These are phyloP conservation scores for Backusella australiensis DNA, from an alignment of 192 early-diverging fungal genomes.

Conservation along the genomic window DNA sequence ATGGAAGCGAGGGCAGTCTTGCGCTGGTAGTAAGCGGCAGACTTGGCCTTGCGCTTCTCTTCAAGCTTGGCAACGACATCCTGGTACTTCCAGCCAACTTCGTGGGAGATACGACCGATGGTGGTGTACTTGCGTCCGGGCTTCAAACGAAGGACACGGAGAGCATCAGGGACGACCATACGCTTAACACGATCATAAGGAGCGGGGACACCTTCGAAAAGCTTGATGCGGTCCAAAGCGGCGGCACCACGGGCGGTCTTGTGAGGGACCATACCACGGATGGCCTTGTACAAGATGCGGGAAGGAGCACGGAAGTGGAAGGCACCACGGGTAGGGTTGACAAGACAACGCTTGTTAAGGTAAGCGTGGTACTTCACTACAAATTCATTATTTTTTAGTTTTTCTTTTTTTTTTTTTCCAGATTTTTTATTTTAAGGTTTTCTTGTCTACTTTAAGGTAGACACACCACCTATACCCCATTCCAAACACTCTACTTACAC, in stretches of 20 bases:
- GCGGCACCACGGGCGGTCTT: constrained; percentile 98
- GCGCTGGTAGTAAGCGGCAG: constrained; percentile 91
- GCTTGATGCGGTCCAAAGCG: constrained; percentile 96
- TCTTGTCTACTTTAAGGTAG: background rate
- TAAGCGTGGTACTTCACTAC: constrained; percentile 93
- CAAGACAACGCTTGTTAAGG: constrained; percentile 96
- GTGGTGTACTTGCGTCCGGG: constrained; percentile 98
- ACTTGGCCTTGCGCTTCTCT: constrained; percentile 98
- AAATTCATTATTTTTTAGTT: background rate
- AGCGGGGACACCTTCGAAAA: constrained; percentile 98
- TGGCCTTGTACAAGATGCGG: constrained; percentile 93
- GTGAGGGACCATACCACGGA: constrained; percentile 99
- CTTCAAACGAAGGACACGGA: constrained; percentile 95
- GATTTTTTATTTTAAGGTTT: background rate
- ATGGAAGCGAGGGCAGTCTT: constrained; percentile 59
- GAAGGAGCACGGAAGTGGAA: constrained; percentile 99
- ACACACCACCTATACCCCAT: background rate
- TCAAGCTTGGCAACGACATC: constrained; percentile 95
- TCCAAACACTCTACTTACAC: constrained; percentile 60
- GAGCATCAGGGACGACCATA: constrained; percentile 95
- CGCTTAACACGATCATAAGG: constrained; percentile 97
- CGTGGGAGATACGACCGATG: constrained; percentile 87
- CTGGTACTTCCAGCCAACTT: constrained; percentile 99
- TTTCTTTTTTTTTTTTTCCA: background rate
- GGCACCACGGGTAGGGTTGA: constrained; percentile 95